phyloP scores from a whole-genome alignment of 2,329 filamentous ascomycete species.

The Ascochyta pisi region DNA sequence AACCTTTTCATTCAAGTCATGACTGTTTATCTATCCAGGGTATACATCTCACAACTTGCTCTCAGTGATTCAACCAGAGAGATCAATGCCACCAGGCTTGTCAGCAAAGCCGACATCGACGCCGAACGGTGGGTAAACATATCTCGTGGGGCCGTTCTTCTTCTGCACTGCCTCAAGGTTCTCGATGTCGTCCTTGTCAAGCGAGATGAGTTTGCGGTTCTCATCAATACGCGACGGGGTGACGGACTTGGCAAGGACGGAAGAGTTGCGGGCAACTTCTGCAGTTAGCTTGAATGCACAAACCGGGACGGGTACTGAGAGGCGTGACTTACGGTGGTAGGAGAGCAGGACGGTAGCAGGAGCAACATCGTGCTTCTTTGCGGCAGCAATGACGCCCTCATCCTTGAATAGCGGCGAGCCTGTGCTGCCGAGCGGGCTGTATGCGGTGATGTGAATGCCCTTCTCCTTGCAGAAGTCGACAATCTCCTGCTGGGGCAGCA shows the following conservation, averaged over 20 bases:
- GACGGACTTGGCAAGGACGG: constrained; percentile 77
- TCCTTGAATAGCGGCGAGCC: constrained; percentile 58
- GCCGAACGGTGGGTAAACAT: constrained; percentile 58
- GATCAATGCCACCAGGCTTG: constrained; percentile 50
- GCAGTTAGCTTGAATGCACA: not conserved
- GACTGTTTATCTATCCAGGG: constrained; percentile 16
- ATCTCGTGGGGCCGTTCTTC: constrained; percentile 55
- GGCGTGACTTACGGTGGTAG: constrained; percentile 68
- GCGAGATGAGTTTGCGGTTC: constrained; percentile 71
- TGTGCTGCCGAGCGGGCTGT: constrained; percentile 61
- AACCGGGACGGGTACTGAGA: not conserved
- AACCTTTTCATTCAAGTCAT: constrained; percentile 3
- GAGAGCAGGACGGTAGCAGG: constrained; percentile 69
- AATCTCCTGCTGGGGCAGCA: constrained; percentile 74
- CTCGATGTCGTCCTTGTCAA: constrained; percentile 69
- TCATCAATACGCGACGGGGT: constrained; percentile 71
- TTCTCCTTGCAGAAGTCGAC: constrained; percentile 72
- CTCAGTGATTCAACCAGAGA: constrained; percentile 38
- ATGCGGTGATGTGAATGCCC: constrained; percentile 75
- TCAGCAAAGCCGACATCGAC: constrained; percentile 59
- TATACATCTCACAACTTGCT: constrained; percentile 17
- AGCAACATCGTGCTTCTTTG: constrained; percentile 58
- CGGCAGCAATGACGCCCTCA: constrained; percentile 55
- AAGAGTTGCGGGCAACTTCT: constrained; percentile 71
- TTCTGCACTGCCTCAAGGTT: constrained; percentile 55